Evolutionary conservation across 257 asterid species (phyloP).

Genomic region (Schizonepeta tenuifolia): DNA sequence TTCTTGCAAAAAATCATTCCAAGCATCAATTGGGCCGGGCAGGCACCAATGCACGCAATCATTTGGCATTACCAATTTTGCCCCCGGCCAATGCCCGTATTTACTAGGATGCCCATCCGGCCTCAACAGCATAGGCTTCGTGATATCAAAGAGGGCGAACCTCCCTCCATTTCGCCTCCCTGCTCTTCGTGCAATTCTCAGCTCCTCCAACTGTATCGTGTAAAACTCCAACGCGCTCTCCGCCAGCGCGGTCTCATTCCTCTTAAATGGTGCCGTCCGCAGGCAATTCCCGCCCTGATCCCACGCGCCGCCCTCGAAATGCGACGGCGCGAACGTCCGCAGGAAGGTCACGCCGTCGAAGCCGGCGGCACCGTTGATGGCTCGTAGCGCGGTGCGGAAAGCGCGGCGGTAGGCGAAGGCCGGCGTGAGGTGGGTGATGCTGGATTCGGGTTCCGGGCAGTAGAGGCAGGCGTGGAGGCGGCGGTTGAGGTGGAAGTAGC

Average conservation of each 20-base stretch:
- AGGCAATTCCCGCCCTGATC: slow-evolving; percentile 54
- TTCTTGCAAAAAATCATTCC: slow-evolving; percentile 56
- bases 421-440: slow-evolving; percentile 37
- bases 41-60: slow-evolving; percentile 77
- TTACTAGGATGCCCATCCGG: slow-evolving; percentile 73
- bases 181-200: slow-evolving; percentile 6
- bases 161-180: slow-evolving; percentile 7
- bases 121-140: slow-evolving; percentile 51
- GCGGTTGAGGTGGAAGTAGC: slow-evolving; percentile 43
- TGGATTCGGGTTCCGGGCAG: slow-evolving; percentile 41
- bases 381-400: slow-evolving; percentile 42
- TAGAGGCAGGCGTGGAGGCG: slow-evolving; percentile 46
- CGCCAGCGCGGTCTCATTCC: slow-evolving; percentile 44
- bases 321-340: slow-evolving; percentile 46
- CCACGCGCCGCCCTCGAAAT: slow-evolving; percentile 56
- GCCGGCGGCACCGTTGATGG: slow-evolving; percentile 9
- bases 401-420: slow-evolving; percentile 50
- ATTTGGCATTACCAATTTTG: slow-evolving; percentile 37
- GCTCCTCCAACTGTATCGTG: slow-evolving; percentile 51
- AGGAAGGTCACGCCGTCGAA: slow-evolving; percentile 40
- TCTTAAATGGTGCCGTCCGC: slow-evolving; percentile 42
- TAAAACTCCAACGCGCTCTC: slow-evolving; percentile 45
- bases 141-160: not conserved
- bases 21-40: slow-evolving; percentile 70
- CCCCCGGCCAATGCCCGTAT: slow-evolving; percentile 60